A percentile compares a stretch with the other conserved stretches of the same genome.
These are phyloP conservation scores for Hyaloscypha finlandica DNA, from an alignment of 495 filamentous ascomycete genomes.

Conservation along the genomic window DNA sequence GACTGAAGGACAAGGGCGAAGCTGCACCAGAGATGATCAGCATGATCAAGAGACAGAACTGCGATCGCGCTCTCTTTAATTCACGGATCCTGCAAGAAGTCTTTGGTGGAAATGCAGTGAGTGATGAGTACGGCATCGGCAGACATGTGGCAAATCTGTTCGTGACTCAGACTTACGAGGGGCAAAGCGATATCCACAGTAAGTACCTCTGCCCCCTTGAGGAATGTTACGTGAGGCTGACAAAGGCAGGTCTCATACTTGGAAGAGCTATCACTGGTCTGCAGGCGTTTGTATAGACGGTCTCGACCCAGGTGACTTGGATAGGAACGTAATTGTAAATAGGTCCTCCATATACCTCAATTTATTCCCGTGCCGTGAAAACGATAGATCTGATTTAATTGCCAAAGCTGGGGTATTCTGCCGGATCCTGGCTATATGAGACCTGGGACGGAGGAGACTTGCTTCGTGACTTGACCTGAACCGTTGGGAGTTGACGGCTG, in stretches of 20 bases:
- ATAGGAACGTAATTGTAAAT: not conserved
- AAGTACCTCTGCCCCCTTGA: conserved; percentile 10
- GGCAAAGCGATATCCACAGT: conserved; percentile 90
- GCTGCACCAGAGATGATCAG: conserved; percentile 94
- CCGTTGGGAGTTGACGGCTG: not conserved
- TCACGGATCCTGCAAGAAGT: conserved; percentile 86
- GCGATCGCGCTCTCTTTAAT: conserved; percentile 83
- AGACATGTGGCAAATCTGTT: conserved; percentile 96
- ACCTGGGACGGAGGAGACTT: not conserved
- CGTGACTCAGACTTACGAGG: conserved; percentile 97
- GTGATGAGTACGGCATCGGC: conserved; percentile 93
- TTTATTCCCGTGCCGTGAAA: not conserved
- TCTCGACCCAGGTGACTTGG: not conserved
- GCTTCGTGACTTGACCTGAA: not conserved
- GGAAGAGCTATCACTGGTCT: conserved; percentile 62
- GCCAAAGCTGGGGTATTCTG: not conserved
- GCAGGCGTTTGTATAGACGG: conserved; percentile 54
- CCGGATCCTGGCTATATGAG: not conserved
- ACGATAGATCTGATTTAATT: not conserved
- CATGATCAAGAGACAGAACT: conserved; percentile 98
- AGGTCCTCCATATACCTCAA: not conserved
- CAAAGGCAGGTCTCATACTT: conserved; percentile 55
- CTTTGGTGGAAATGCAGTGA: conserved; percentile 95
- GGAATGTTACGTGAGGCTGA: conserved; percentile 23
- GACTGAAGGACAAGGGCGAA: conserved; percentile 89